Base-by-base conservation (phyloP, 805 yeast species). In the Diddensiella transvaalensis region DNA sequence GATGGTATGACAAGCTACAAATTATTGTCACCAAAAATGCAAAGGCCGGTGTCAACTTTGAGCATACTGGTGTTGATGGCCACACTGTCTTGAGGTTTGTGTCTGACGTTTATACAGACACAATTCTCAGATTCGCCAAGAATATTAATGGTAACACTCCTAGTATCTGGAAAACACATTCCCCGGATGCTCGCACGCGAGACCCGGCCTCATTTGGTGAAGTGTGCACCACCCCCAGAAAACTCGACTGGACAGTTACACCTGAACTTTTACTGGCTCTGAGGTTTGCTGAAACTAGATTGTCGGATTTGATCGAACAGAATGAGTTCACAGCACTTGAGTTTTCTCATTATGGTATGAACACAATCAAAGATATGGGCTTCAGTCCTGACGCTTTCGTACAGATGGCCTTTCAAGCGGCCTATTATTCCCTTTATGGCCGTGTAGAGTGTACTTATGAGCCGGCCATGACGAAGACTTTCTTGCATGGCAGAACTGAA, bases 1-100 rank as follows among this genome's bases (percentile, higher is more conserved):
- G 97, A 64, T 89, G 96, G 96, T 89, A 88, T 64, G 97, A 89
- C 68, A 89, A 89, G 68, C 69, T 89, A 54, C 96, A 89, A 66
- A 75, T 89, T 55, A 89, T 89, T 46, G 79, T 89, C 47, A 87
- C 96, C 3, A 80, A 82, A 63, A 87, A 89, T 65, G 95, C 95
- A 21, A 85, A 86, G 66, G 96, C 93, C 2, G 97, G 97, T 23
- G 82, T 89, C 56, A 89, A 90, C 65, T 89, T 89, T 63, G 97
- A 89, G 61, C 79, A 89, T 62, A 67, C 97, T 0, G 96, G 96
- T 57, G 95, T 89, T 22, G 97, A 89, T 67, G 97, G 97, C 48
- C 96, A 89, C 65, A 89, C 97, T 0, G 96, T 89, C 3, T 70
- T 89, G 56, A 70, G 96, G 54, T 84, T 85, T 70, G 95, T 88